Conservation (phyloP, 2,329 filamentous ascomycete species). For the Neospermospora avenae region DNA sequence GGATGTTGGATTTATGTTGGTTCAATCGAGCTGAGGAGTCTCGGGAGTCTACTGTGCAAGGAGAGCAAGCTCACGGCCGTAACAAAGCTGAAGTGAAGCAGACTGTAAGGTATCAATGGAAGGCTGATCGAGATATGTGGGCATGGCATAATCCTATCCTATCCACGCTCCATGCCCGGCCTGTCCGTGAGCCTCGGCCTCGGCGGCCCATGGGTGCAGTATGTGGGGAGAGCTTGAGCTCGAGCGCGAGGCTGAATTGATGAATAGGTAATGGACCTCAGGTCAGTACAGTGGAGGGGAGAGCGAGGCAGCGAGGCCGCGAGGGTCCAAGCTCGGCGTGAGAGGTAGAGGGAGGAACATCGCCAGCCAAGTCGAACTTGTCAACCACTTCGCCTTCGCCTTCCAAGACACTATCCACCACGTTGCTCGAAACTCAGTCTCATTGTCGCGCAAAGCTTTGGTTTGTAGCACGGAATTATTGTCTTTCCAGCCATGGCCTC, state of each 20-base stretch:
- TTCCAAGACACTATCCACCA: neutral
- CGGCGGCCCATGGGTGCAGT: too few species aligned
- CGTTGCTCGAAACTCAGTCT: neutral
- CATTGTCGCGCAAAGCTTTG: constrained; percentile 25
- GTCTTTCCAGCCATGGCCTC: constrained; percentile 51
- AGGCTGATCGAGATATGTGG: too few species aligned
- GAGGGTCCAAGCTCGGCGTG: neutral
- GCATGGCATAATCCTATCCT: too few species aligned
- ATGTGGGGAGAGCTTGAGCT: neutral
- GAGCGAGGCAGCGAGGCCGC: neutral
- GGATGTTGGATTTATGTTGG: neutral
- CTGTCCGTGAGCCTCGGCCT: constrained; percentile 6
- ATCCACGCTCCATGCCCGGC: too few species aligned
- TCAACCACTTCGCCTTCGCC: neutral
- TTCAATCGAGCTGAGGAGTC: constrained; percentile 4
- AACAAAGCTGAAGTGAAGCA: neutral
- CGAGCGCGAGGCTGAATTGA: neutral
- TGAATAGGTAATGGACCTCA: too few species aligned
- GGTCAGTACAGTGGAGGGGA: too few species aligned
- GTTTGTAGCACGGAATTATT: neutral
- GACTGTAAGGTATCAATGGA: too few species aligned
- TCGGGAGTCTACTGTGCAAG: too few species aligned
- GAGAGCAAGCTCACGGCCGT: constrained; percentile 11
- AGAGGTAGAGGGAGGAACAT: neutral
- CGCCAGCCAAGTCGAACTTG: neutral